Conservation (phyloP, 352 stramenopile genomes). For the Hyaloperonospora arabidopsidis region DNA sequence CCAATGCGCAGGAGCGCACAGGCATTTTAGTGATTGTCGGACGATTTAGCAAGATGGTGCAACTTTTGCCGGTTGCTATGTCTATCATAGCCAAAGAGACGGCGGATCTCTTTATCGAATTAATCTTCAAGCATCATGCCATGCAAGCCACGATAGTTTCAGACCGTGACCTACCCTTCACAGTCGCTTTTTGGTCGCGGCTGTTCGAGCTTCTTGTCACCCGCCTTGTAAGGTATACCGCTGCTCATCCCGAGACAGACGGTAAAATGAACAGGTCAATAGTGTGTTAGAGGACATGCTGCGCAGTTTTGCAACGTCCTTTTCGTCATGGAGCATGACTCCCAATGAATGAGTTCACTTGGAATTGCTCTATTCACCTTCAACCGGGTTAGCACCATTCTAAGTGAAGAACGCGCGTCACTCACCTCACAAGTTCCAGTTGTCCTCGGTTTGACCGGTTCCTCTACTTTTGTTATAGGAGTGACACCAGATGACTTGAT, state of each 20-base stretch:
- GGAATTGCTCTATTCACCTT: not conserved
- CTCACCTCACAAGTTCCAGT: not conserved
- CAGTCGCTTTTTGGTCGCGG: not conserved
- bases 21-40: not conserved
- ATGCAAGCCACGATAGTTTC: not conserved
- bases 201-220: not conserved
- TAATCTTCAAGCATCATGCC: not conserved
- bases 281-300: not conserved
- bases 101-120: not conserved
- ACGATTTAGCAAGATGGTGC: not conserved
- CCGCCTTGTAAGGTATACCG: no score
- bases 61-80: not conserved
- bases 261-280: not conserved
- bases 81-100: not conserved
- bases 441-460: not conserved
- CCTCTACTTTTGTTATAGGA: no score
- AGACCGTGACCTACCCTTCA: not conserved
- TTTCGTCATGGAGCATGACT: constrained; percentile 1
- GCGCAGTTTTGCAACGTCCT: constrained; percentile 1
- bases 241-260: not conserved
- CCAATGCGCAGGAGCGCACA: not conserved
- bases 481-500: no score
- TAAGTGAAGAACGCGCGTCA: not conserved
- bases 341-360: constrained; percentile 1
- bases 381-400: not conserved